Base-by-base conservation (phyloP, 768 basidiomycete genomes). In the Mycena alexandri region DNA sequence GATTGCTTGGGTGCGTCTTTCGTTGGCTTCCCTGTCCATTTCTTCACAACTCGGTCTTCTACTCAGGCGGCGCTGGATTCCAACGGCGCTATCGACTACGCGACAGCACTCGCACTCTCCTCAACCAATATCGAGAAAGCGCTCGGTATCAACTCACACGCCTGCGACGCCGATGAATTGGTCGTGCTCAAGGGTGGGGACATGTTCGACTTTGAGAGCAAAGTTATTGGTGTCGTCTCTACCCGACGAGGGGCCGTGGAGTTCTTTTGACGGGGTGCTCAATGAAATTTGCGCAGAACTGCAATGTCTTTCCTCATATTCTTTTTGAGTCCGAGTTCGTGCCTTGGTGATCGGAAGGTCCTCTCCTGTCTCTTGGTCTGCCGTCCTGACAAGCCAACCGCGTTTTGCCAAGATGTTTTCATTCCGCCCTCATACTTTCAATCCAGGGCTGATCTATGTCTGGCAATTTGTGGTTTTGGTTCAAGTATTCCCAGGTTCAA, bases 1-100 rank as follows among this genome's bases (percentile, higher is more conserved):
- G 21, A 66, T 84, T 4, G 86, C 80, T 41, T 86, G 87, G 87
- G 87, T 86, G 69, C 42, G 78, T 76, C 14, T 48, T 61, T 41
- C n/a, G 54, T 10, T 56, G 8, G 24, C 47, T 43, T n/a, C 24
- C 25, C 19, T 25, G 38, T 10, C 17, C 16, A 17, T 14, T 14
- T 43, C 9, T 25, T 48, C 6, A 36, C 8, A 29, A 22, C 57
- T 17, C 55, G n/a, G 36, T 29, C 24, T n/a, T 21, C 42, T 21
- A 53, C 43, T 16, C 38, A 81, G 82, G 80, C 68, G 7, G 74
- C 76, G n/a, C 56, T 79, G 3, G 80, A 79, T 34, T 74, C 79
- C 4, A 75, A 78, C 47, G 86, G 86, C 4, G 73, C 73, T 24
- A 82, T 88, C 42, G 73, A 76, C 64, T 76, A 75, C 38, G 63